Evolutionary conservation across 2,329 filamentous ascomycete genomes (phyloP).

Genomic region (Metarhizium humberi): DNA sequence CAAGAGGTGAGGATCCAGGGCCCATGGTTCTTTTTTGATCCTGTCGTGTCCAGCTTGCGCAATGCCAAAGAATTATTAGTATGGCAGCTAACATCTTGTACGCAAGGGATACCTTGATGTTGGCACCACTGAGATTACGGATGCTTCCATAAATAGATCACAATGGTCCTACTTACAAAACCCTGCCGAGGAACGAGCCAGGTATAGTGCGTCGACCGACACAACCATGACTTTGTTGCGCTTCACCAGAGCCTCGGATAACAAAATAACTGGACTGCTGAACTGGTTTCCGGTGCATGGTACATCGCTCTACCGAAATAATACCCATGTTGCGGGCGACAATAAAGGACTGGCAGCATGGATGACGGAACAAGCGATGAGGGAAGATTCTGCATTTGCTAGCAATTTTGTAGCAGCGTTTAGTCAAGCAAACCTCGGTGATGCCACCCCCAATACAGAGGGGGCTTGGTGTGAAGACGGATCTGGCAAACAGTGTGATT

Average conservation of each 20-base stretch:
- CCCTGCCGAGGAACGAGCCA: constrained; percentile 61
- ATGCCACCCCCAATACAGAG: constrained; percentile 79
- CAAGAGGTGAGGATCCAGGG: constrained; percentile 30
- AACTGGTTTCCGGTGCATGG: constrained; percentile 95
- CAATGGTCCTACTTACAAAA: constrained; percentile 83
- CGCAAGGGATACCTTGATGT: constrained; percentile 56
- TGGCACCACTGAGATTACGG: constrained; percentile 57
- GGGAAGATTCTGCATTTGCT: constrained; percentile 42
- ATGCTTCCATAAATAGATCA: constrained; percentile 84
- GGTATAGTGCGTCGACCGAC: constrained; percentile 49
- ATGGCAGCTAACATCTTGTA: not conserved
- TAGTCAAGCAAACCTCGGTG: constrained; percentile 83
- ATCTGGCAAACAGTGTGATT: constrained; percentile 59
- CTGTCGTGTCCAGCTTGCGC: not conserved
- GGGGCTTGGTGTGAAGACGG: constrained; percentile 88
- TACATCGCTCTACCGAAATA: constrained; percentile 84
- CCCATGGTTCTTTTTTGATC: not conserved
- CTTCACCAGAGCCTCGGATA: constrained; percentile 65
- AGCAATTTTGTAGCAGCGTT: constrained; percentile 80
- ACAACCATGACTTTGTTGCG: constrained; percentile 65
- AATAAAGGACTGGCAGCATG: constrained; percentile 92
- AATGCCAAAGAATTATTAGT: not conserved
- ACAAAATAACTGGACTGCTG: constrained; percentile 68
- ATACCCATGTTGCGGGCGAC: constrained; percentile 81
- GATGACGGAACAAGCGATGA: constrained; percentile 65